These are phyloP conservation scores for Rhynchosporium agropyri DNA, from an alignment of 2,329 filamentous ascomycete genomes.

Conservation along the genomic window DNA sequence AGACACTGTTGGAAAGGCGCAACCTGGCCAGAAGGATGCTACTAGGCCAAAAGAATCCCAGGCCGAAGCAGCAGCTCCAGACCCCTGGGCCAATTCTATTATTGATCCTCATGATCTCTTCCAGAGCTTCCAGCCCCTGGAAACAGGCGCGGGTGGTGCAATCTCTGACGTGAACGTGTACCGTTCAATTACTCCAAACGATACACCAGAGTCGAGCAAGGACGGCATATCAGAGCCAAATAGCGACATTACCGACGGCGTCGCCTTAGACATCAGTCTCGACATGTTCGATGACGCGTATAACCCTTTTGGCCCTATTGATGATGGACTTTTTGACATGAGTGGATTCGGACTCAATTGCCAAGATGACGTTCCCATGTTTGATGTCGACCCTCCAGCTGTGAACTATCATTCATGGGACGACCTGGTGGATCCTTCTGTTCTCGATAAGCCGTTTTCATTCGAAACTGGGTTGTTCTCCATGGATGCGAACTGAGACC, in stretches of 20 bases:
- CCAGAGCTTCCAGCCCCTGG: slow-evolving; percentile 46
- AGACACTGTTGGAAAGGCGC: slow-evolving; percentile 29
- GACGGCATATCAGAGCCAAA: slow-evolving; percentile 62
- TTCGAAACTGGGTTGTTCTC: slow-evolving; percentile 53
- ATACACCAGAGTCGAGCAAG: slow-evolving; percentile 66
- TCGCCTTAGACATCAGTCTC: slow-evolving; percentile 55
- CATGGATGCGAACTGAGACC: slow-evolving; percentile 43
- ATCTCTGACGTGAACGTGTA: slow-evolving; percentile 58
- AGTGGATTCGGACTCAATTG: slow-evolving; percentile 43
- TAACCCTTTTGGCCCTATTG: slow-evolving; percentile 48
- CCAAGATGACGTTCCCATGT: slow-evolving; percentile 35
- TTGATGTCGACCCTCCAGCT: slow-evolving; percentile 34
- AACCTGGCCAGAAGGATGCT: slow-evolving; percentile 37
- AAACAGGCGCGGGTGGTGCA: slow-evolving; percentile 49
- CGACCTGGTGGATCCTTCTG: slow-evolving; percentile 47
- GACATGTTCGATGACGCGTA: slow-evolving; percentile 46
- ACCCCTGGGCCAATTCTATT: slow-evolving; percentile 49
- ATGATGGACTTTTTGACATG: slow-evolving; percentile 51
- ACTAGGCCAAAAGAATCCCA: slow-evolving; percentile 38
- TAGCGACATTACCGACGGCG: slow-evolving; percentile 62
- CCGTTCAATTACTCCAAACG: slow-evolving; percentile 60
- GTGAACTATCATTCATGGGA: slow-evolving; percentile 49
- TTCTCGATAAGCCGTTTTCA: slow-evolving; percentile 57
- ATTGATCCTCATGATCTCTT: slow-evolving; percentile 58
- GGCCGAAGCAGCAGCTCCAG: slow-evolving; percentile 24